A percentile compares a stretch with the other conserved stretches of the same genome.
phyloP scores from a whole-genome alignment of 257 asterid genomes.

The Coffea canephora region DNA sequence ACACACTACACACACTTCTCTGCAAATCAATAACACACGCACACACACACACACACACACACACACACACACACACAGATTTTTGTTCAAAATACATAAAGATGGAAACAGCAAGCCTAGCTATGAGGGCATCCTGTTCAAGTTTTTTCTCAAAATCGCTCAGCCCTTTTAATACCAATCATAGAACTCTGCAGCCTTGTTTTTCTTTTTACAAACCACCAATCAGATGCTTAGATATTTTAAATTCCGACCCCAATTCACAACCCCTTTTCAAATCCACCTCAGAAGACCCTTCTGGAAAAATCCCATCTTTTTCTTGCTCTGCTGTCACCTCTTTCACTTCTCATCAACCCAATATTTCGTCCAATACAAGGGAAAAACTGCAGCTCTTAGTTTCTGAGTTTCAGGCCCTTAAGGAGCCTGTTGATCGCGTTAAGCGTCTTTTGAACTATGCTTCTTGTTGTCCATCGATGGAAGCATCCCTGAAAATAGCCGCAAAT shows the following conservation, averaged over 20 bases:
- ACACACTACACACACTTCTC: neutral
- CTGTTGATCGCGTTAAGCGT: slow-evolving; percentile 77
- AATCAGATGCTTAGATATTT: slow-evolving; percentile 37
- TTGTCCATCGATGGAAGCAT: slow-evolving; percentile 46
- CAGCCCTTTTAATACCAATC: slow-evolving; percentile 33
- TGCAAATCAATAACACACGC: neutral
- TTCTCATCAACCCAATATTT: slow-evolving; percentile 28
- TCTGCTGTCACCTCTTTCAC: slow-evolving; percentile 47
- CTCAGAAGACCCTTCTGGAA: slow-evolving; percentile 12
- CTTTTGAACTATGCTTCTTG: slow-evolving; percentile 55
- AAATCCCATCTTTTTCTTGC: slow-evolving; percentile 36
- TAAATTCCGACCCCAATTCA: slow-evolving; percentile 27
- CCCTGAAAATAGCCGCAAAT: slow-evolving; percentile 40
- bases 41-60: neutral
- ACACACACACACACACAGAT: neutral
- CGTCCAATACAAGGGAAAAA: slow-evolving; percentile 35
- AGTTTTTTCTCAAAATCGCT: slow-evolving; percentile 33
- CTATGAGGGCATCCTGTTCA: slow-evolving; percentile 45
- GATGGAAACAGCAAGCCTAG: slow-evolving; percentile 52
- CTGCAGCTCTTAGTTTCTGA: slow-evolving; percentile 52
- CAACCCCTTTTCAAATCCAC: slow-evolving; percentile 22
- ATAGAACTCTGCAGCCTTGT: slow-evolving; percentile 16
- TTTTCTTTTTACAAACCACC: slow-evolving; percentile 17
- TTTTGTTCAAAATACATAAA: too few species aligned
- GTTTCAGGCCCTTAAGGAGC: slow-evolving; percentile 51